phyloP scores from a whole-genome alignment of 2,329 filamentous ascomycete species.

The Claviceps paspali region DNA sequence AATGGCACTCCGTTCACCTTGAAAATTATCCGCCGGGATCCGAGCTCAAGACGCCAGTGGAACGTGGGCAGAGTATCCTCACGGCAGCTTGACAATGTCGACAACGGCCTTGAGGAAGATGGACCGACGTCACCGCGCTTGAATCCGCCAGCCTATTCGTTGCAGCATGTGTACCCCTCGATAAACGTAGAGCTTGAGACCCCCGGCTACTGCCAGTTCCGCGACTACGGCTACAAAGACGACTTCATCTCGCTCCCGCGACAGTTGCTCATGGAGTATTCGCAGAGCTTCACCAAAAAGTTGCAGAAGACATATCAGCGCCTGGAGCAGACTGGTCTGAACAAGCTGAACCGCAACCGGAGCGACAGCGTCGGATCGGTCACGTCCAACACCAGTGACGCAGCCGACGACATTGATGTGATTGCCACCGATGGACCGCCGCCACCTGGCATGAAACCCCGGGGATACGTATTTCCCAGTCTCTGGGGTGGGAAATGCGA shows the following conservation, averaged over 20 bases:
- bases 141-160: not conserved
- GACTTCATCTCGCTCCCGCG: constrained; percentile 29
- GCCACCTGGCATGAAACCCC: constrained; percentile 26
- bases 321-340: constrained; percentile 13
- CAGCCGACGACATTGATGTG: not conserved
- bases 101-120: constrained; percentile 10
- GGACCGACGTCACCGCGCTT: constrained; percentile 10
- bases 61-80: constrained; percentile 55
- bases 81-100: constrained; percentile 27
- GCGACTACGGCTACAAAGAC: constrained; percentile 2
- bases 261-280: constrained; percentile 42
- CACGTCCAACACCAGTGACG: constrained; percentile 9
- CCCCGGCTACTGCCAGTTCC: constrained; percentile 41
- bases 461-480: constrained; percentile 63
- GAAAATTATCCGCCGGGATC: constrained; percentile 60
- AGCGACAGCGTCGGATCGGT: constrained; percentile 17
- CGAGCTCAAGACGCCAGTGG: constrained; percentile 54
- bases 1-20: constrained; percentile 32
- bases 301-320: constrained; percentile 30
- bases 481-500: constrained; percentile 83
- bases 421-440: constrained; percentile 1
- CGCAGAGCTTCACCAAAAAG: constrained; percentile 32
- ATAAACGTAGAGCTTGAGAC: constrained; percentile 39
- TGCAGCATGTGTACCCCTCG: constrained; percentile 17
- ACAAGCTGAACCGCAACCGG: constrained; percentile 14